Evolutionary conservation across 371 early-diverging fungal species (phyloP).

Genomic region (Mucor lusitanicus): DNA sequence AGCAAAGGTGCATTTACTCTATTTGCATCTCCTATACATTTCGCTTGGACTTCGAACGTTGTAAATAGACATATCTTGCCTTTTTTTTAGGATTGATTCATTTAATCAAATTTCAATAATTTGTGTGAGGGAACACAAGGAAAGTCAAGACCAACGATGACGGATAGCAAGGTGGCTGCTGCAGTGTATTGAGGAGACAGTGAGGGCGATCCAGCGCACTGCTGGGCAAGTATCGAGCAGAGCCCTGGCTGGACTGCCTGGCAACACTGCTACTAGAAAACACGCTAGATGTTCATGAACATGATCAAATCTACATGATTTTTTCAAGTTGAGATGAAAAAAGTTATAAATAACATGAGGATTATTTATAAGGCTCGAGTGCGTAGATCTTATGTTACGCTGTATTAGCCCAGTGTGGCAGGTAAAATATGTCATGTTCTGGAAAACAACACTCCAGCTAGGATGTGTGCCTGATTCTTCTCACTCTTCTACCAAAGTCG

Average conservation of each 20-base stretch:
- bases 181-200: too few relatives aligned
- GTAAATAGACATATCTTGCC: too few relatives aligned
- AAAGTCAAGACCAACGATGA: neutral
- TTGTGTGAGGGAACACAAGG: neutral
- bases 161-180: neutral
- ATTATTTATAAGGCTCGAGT: neutral
- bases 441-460: neutral
- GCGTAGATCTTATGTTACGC: neutral
- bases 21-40: neutral
- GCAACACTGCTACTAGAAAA: neutral
- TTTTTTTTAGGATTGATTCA: neutral
- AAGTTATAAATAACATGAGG: neutral
- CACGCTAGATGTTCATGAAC: neutral
- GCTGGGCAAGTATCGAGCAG: too few relatives aligned
- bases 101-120: neutral
- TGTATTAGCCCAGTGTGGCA: neutral
- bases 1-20: constrained; percentile 2
- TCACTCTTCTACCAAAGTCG: neutral
- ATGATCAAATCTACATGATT: neutral
- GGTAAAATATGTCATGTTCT: neutral
- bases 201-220: neutral
- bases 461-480: neutral
- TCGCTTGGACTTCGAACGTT: neutral
- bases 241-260: too few relatives aligned
- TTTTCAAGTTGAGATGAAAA: neutral